phyloP scores from a whole-genome alignment of 352 stramenopile genomes.

The Phytophthora brassicae region DNA sequence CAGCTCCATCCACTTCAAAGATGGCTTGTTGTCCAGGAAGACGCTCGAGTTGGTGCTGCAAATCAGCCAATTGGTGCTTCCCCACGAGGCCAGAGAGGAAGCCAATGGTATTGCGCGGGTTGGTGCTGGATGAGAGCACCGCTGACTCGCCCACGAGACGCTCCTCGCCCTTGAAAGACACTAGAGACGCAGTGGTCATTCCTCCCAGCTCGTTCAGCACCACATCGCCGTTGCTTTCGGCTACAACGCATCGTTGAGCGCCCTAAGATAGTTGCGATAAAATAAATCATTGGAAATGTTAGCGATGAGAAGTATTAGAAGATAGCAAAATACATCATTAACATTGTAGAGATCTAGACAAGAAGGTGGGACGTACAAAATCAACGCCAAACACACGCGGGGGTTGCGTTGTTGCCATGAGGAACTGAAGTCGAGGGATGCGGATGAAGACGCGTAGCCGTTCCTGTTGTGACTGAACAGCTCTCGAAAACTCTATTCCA shows the following conservation, averaged over 20 bases:
- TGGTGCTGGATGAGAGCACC: conserved; percentile 84
- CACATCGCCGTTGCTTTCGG: conserved; percentile 70
- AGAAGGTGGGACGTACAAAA: conserved; percentile 55
- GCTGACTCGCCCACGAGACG: conserved; percentile 82
- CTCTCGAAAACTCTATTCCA: conserved; percentile 32
- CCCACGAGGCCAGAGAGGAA: conserved; percentile 69
- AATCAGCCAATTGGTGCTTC: conserved; percentile 45
- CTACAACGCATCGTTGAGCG: conserved; percentile 78
- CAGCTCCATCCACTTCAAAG: conserved; percentile 37
- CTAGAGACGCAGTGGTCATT: conserved; percentile 85
- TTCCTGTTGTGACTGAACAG: neutral
- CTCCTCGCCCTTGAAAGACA: conserved; percentile 89
- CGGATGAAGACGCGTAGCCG: conserved; percentile 3
- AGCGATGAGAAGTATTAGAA: conserved; percentile 1
- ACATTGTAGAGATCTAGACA: neutral
- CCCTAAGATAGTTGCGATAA: conserved; percentile 36
- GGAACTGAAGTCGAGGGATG: conserved; percentile 18
- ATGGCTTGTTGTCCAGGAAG: conserved; percentile 53
- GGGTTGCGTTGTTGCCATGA: conserved; percentile 31
- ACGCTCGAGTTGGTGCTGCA: conserved; percentile 40
- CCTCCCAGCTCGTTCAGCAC: conserved; percentile 88
- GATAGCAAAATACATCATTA: neutral
- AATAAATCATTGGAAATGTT: conserved; percentile 9
- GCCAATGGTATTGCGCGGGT: conserved; percentile 81
- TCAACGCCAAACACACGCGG: conserved; percentile 75